These are phyloP conservation scores for Metschnikowia chrysomelidarum DNA, from an alignment of 805 yeast genomes.

Conservation along the genomic window DNA sequence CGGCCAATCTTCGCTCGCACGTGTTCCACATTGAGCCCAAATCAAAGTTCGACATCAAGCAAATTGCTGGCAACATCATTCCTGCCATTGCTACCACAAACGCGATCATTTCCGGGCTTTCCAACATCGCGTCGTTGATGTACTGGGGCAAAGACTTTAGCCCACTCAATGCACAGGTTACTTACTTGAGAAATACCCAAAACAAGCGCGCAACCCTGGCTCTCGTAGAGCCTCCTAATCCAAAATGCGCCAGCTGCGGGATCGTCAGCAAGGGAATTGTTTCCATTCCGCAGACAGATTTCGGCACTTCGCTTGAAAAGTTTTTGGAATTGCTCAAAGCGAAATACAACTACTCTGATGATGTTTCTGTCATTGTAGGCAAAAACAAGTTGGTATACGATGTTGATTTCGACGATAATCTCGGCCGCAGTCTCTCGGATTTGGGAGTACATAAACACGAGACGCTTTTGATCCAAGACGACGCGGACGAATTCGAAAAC, in stretches of 20 bases:
- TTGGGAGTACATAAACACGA: constrained; percentile 59
- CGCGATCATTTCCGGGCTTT: constrained; percentile 90
- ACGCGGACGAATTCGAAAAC: constrained; percentile 62
- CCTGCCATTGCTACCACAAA: constrained; percentile 99
- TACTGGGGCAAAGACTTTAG: constrained; percentile 39
- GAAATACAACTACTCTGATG: constrained; percentile 52
- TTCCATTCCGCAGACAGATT: constrained; percentile 36
- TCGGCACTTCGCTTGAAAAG: constrained; percentile 46
- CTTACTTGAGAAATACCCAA: constrained; percentile 44
- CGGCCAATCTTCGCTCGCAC: constrained; percentile 73
- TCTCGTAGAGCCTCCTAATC: constrained; percentile 57
- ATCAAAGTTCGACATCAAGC: constrained; percentile 84
- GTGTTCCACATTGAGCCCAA: constrained; percentile 69
- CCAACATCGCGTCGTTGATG: constrained; percentile 68
- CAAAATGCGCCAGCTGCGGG: constrained; percentile 67
- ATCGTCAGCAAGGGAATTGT: constrained; percentile 34
- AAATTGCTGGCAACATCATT: constrained; percentile 95
- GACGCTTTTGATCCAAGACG: constrained; percentile 72
- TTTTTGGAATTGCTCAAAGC: constrained; percentile 49
- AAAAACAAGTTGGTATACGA: constrained; percentile 70
- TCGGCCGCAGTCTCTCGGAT: constrained; percentile 44
- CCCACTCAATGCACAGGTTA: constrained; percentile 26
- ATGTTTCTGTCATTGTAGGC: constrained; percentile 60
- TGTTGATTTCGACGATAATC: constrained; percentile 82
- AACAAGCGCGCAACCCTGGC: constrained; percentile 69